phyloP scores from a whole-genome alignment of 768 basidiomycete species.

The Calocybe indica region DNA sequence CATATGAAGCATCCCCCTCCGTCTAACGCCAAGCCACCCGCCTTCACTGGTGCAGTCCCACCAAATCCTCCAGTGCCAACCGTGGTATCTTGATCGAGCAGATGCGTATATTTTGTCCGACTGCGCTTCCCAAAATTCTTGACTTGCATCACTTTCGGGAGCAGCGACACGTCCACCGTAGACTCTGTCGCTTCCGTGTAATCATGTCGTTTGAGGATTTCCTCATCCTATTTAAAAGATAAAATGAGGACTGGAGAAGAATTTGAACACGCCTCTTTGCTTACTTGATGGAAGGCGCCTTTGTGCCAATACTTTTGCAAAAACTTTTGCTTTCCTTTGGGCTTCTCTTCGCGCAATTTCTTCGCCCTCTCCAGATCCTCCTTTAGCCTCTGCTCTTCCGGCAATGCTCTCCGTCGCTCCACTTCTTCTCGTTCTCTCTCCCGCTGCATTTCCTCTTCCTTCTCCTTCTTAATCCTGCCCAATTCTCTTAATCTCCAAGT shows the following conservation, averaged over 20 bases:
- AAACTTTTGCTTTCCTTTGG: conserved; percentile 88
- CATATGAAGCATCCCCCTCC: conserved; percentile 85
- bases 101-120: conserved; percentile 93
- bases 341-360: conserved; percentile 79
- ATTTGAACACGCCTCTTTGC: conserved; percentile 4
- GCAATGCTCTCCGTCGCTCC: conserved; percentile 85
- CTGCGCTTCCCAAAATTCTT: conserved; percentile 91
- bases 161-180: conserved; percentile 77
- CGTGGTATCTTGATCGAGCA: conserved; percentile 93
- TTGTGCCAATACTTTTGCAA: conserved; percentile 99
- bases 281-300: conserved; percentile 95
- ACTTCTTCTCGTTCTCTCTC: conserved; percentile 89
- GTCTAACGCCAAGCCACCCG: conserved; percentile 49
- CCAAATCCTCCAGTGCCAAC: conserved; percentile 57
- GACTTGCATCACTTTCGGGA: conserved; percentile 97
- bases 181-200: conserved; percentile 88
- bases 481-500: conserved; percentile 95
- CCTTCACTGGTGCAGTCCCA: conserved; percentile 44
- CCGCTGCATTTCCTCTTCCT: conserved; percentile 75
- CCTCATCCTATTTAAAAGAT: conserved; percentile 56
- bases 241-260: not conserved
- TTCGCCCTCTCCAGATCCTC: conserved; percentile 89
- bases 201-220: conserved; percentile 78
- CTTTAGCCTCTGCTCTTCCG: conserved; percentile 86
- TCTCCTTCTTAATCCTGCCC: conserved; percentile 88